Conservation (phyloP, 2,329 filamentous ascomycete genomes). For the Clathrospora elynae region DNA sequence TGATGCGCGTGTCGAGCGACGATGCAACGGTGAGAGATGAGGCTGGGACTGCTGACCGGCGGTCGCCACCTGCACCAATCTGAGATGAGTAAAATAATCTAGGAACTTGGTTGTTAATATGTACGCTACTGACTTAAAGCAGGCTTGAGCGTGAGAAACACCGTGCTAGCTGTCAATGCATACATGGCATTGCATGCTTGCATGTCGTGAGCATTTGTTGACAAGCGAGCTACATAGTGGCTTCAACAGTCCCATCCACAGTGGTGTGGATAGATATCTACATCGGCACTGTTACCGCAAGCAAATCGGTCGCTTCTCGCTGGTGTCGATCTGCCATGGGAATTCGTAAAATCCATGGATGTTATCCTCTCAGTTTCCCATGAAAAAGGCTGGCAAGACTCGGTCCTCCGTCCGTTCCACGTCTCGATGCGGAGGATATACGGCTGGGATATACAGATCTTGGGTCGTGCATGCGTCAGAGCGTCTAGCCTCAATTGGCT, state of each 20-base stretch:
- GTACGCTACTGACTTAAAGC: too few species aligned
- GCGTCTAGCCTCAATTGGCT: slow-evolving; percentile 30
- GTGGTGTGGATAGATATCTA: too few species aligned
- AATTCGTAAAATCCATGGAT: slow-evolving; percentile 11
- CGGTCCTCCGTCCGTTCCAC: slow-evolving; percentile 37
- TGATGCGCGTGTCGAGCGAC: not conserved
- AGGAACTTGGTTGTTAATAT: too few species aligned
- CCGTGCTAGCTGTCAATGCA: slow-evolving; percentile 8
- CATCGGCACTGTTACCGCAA: not conserved
- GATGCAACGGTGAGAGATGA: slow-evolving; percentile 4
- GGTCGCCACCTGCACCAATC: slow-evolving; percentile 9
- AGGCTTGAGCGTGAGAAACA: not conserved
- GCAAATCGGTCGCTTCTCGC: too few species aligned
- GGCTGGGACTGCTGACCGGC: slow-evolving; percentile 3
- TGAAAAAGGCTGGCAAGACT: slow-evolving; percentile 17
- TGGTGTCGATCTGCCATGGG: slow-evolving; percentile 12
- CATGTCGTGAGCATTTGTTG: slow-evolving; percentile 2
- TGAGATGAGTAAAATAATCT: not conserved
- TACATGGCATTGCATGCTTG: slow-evolving; percentile 2
- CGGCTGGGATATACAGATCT: slow-evolving; percentile 32
- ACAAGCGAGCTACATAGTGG: too few species aligned
- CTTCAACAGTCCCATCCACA: too few species aligned
- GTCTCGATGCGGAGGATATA: slow-evolving; percentile 30
- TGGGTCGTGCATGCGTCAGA: slow-evolving; percentile 27
- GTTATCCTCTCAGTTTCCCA: slow-evolving; percentile 12